Conservation (phyloP, 2,329 filamentous ascomycete genomes). For the Microcyclosporella mali region DNA sequence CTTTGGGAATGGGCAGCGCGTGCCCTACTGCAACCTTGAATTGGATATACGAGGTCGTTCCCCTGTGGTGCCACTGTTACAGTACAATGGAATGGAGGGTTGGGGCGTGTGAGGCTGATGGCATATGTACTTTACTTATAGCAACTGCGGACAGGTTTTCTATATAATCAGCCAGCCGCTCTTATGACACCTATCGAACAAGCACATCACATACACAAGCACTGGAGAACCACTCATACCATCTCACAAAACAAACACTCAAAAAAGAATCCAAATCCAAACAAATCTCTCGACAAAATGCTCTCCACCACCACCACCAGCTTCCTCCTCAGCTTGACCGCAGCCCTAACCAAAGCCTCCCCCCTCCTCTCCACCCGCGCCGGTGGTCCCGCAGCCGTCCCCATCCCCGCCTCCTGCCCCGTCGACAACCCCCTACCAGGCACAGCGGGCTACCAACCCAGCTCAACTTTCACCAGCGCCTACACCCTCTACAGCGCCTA, state of each 20-base stretch:
- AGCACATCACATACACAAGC: too few relatives aligned
- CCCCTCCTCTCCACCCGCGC: slow-evolving; percentile 18
- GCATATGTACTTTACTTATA: too few relatives aligned
- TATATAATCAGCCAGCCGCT: too few relatives aligned
- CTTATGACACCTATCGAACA: too few relatives aligned
- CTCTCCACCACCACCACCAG: neutral
- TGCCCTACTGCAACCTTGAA: too few relatives aligned
- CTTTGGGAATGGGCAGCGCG: too few relatives aligned
- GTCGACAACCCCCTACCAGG: slow-evolving; percentile 26
- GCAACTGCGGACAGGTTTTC: too few relatives aligned
- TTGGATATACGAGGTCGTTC: too few relatives aligned
- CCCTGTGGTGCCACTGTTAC: too few relatives aligned
- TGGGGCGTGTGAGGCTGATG: too few relatives aligned
- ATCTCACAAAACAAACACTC: neutral
- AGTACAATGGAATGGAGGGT: too few relatives aligned
- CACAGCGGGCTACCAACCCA: slow-evolving; percentile 21
- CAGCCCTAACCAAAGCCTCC: neutral
- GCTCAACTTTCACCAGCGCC: slow-evolving; percentile 12
- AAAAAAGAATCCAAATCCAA: neutral
- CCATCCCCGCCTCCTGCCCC: slow-evolving; percentile 32
- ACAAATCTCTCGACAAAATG: neutral
- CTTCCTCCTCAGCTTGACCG: neutral
- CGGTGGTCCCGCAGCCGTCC: slow-evolving; percentile 30
- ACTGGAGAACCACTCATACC: too few relatives aligned
- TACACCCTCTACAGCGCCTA: slow-evolving; percentile 30